A percentile compares a stretch with the other conserved stretches of the same genome.
Conservation (phyloP, 2,329 filamentous ascomycete species). For the Colletotrichum sp. region DNA sequence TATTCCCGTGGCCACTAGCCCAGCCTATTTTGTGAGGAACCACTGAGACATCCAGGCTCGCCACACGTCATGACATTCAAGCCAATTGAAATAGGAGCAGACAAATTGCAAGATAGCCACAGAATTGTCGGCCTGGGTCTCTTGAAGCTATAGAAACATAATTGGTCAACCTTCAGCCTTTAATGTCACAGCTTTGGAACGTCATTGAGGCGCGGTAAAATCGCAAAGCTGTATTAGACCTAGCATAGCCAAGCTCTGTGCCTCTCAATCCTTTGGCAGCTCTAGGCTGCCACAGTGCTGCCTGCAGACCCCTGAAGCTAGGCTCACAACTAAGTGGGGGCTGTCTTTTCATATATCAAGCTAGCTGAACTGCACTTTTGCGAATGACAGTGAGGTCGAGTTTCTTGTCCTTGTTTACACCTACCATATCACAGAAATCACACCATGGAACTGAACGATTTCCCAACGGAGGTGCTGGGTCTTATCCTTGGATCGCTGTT, state of each 20-base stretch:
- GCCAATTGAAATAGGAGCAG: not conserved
- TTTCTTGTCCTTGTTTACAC: not conserved
- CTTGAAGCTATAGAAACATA: not conserved
- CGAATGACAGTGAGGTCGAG: not conserved
- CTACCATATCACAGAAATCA: not conserved
- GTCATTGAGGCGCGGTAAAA: not conserved
- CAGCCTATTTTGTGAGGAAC: not conserved
- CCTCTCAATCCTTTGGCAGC: not conserved
- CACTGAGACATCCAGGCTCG: not conserved
- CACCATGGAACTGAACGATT: not conserved
- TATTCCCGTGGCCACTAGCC: not conserved
- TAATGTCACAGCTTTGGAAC: rapidly evolving
- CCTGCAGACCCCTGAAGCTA: not conserved
- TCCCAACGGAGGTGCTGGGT: not conserved
- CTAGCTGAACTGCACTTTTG: not conserved
- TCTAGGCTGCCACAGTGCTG: not conserved
- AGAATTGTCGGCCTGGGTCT: not conserved
- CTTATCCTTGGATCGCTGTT: not conserved
- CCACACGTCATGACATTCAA: not conserved
- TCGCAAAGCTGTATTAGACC: not conserved
- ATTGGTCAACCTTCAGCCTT: not conserved
- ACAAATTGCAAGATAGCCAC: not conserved
- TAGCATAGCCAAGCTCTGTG: not conserved
- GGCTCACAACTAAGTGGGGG: not conserved
- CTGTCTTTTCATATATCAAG: not conserved